Evolutionary conservation across 2,329 filamentous ascomycete species (phyloP), one percentile per base, ranked within the genome.

Genomic region (Curvularia sp.): DNA sequence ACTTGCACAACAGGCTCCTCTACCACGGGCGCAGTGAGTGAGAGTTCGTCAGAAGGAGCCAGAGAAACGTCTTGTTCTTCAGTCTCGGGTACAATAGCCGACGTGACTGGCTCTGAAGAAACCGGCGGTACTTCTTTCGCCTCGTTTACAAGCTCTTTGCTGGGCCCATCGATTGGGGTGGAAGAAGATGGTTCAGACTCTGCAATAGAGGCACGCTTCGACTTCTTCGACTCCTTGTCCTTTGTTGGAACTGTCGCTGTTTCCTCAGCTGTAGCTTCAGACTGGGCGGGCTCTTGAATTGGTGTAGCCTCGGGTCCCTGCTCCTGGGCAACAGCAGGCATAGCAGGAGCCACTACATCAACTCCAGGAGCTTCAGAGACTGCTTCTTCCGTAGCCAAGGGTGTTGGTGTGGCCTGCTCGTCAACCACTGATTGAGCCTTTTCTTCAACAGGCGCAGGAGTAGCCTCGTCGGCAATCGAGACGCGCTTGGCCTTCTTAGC

Each of bases 171-270:
- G 19, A 55, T 21, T 1, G 50, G 55, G 38, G 49, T 60, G 8
- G 53, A 47, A n/a, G 53, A 42, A 1, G 55, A 57, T 23, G 50
- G 47, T 45, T 66, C 57, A 13, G 19, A 32, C 18, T 65, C 60
- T n/a, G 54, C 53, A n/a, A 59, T 8, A 19, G 61, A 65, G 12
- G 23, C 61, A 7, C 55, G 60, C 51, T 67, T 69, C 23, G 61
- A 52, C 27, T 73, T 71, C 60, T 73, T 67, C 3, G 42, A 49
- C 36, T 64, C 57, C 69, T 48, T 72, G 70, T 55, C 68, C 67
- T 42, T 68, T 65, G 46, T 63, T 64, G 0, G 60, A 57, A 47
- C 27, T 3, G 27, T 19, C 3, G 36, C 32, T 2, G 38, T 21
- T 12, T 51, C 52, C 18, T 47, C 28, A n/a, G 18, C 36, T 7